phyloP scores from a whole-genome alignment of 768 basidiomycete genomes.

The Leccinellum rugosiceps region DNA sequence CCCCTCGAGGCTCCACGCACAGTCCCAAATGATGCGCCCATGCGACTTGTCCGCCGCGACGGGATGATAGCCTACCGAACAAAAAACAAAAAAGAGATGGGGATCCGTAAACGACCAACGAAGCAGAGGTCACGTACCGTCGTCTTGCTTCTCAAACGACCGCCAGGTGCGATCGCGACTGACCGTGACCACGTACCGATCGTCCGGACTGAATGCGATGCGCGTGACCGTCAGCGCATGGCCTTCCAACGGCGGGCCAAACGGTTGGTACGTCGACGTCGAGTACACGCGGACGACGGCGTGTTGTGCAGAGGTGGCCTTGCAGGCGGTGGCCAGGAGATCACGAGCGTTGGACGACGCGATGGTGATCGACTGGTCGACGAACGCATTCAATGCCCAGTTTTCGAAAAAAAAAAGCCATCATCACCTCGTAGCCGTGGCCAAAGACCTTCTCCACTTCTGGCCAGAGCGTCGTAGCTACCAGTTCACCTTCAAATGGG shows the following conservation, averaged over 20 bases:
- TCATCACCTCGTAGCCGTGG: conserved; percentile 87
- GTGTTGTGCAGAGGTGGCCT: conserved; percentile 82
- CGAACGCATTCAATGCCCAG: neutral
- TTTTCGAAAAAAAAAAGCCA: neutral
- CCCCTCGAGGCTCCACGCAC: conserved; percentile 76
- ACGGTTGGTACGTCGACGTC: conserved; percentile 61
- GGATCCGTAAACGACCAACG: neutral
- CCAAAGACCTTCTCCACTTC: conserved; percentile 97
- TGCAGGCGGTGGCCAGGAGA: conserved; percentile 87
- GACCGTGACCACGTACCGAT: conserved; percentile 74
- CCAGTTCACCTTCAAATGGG: conserved; percentile 92
- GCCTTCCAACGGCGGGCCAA: conserved; percentile 74
- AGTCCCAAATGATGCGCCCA: conserved; percentile 94
- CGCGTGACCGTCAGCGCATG: conserved; percentile 89
- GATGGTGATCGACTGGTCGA: conserved; percentile 69
- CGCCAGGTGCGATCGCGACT: conserved; percentile 94
- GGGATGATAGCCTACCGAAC: conserved; percentile 52
- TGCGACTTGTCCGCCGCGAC: conserved; percentile 79
- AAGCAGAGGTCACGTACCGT: conserved; percentile 31
- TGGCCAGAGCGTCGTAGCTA: conserved; percentile 89
- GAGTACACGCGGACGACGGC: conserved; percentile 85
- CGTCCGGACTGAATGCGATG: conserved; percentile 86
- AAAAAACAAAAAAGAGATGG: neutral
- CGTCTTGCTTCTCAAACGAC: conserved; percentile 55
- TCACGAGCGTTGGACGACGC: conserved; percentile 66